phyloP scores from a whole-genome alignment of 1,284 basidiomycete genomes.

The Cutaneotrichosporon sp. region DNA sequence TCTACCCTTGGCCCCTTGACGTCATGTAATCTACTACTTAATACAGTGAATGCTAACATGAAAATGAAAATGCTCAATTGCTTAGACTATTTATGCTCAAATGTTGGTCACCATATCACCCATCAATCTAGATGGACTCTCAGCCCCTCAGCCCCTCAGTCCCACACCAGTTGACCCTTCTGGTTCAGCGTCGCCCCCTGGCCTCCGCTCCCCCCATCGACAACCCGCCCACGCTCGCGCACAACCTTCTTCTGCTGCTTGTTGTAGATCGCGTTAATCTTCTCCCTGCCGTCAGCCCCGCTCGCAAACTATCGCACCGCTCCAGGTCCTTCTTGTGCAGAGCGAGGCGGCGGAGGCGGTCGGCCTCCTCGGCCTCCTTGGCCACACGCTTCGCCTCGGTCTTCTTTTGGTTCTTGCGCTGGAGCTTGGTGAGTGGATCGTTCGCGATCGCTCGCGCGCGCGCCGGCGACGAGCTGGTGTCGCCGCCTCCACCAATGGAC shows the following conservation, averaged over 20 bases:
- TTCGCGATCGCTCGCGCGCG: neutral
- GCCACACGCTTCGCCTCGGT: slow-evolving; percentile 46
- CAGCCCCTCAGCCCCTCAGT: slow-evolving; percentile 37
- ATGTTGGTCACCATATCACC: neutral
- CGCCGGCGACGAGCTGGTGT: neutral
- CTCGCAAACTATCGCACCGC: slow-evolving; percentile 30
- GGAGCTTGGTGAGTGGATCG: slow-evolving; percentile 34
- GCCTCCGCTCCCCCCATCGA: slow-evolving; percentile 15
- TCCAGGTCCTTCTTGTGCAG: slow-evolving; percentile 45
- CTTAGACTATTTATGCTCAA: neutral
- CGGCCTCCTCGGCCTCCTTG: slow-evolving; percentile 44
- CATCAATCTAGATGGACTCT: neutral
- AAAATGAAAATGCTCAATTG: neutral
- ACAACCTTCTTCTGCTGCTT: slow-evolving; percentile 31
- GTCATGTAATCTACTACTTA: neutral
- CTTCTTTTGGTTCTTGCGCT: slow-evolving; percentile 50
- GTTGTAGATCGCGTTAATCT: slow-evolving; percentile 45
- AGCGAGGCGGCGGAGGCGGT: slow-evolving; percentile 39
- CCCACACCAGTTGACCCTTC: slow-evolving; percentile 49
- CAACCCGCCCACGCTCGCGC: slow-evolving; percentile 27
- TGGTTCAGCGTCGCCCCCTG: slow-evolving; percentile 31
- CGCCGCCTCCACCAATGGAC: slow-evolving; percentile 24
- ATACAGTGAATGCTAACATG: too few relatives aligned
- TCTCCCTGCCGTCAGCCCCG: slow-evolving; percentile 31
- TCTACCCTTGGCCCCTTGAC: neutral